Base-by-base conservation (phyloP, 2,329 filamentous ascomycete species). In the Colletotrichum sp. region DNA sequence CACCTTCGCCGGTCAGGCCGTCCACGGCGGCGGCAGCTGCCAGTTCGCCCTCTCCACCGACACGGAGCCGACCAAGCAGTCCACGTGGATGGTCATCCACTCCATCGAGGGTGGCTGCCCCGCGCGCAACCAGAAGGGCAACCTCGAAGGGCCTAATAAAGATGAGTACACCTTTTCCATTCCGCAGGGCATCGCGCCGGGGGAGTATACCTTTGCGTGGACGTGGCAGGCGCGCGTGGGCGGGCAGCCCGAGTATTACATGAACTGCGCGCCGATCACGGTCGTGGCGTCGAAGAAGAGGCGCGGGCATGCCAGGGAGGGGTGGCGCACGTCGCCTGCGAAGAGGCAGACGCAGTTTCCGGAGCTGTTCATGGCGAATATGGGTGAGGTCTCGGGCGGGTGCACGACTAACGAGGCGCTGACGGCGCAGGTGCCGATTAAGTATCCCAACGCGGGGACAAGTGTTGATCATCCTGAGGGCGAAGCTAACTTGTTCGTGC, bases 261-360 rank as follows among this genome's bases (percentile, higher is more conserved):
- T 75, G 73, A 75, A 75, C 15, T 75, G 73, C 59, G 73, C 73
- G 16, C 73, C 73, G 19, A 72, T 73, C 64, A 75, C 70, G 19
- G 57, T 75, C 44, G 57, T 25, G 32, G 36, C 44, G n/a, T 28
- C 32, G 8, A 72, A 73, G 28, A 68, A 57, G 63, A 73, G 60
- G 57, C 44, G 57, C 19, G 70, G 19, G 13, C 44, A 52, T 52
- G 16, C 27, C n/a, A 4, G 55, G 7, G 63, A 3, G 5, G 73
- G 55, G 9, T 57, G 70, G 34, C 30, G 73, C 3, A 11, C 11
- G 63, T 59, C 57, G n/a, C n/a, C n/a, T n/a, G n/a, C n/a, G 16
- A 28, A 64, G 57, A 19, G 32, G n/a, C 72, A 48, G 34, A 70
- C 44, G 16, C 70, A 48, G 34, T 73, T 73, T 12, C 73, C 73